Percentiles rank a stretch among this genome's conserved stretches.
Conservation (phyloP, 108 stramenopile genomes). For the Skeletonema potamos region DNA sequence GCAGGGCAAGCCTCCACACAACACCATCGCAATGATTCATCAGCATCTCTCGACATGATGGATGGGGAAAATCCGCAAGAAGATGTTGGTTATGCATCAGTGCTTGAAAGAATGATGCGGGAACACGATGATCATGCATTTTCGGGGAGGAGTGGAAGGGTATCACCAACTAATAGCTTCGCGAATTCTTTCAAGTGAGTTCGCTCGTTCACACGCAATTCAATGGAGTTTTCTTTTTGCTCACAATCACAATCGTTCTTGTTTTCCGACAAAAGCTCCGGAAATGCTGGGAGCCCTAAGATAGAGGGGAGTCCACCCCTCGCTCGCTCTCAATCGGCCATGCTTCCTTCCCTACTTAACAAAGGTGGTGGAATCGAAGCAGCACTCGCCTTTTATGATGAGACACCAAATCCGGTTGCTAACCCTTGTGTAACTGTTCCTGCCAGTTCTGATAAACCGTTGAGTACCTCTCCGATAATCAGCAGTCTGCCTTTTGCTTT, state of each 20-base stretch:
- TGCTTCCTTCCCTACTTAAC: background rate
- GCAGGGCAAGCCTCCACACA: background rate
- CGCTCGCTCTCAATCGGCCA: conserved; percentile 14
- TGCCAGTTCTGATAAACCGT: conserved; percentile 4
- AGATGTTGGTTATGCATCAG: background rate
- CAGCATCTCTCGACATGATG: conserved; percentile 1
- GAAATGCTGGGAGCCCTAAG: background rate
- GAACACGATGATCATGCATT: conserved; percentile 22
- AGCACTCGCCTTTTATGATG: conserved; percentile 33
- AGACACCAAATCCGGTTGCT: background rate
- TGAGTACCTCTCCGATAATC: conserved; percentile 22
- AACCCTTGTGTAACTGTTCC: background rate
- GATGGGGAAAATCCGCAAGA: conserved; percentile 7
- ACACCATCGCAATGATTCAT: background rate
- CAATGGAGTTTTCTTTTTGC: background rate
- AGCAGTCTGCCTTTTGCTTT: conserved; percentile 26
- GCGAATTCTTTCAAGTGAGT: conserved; percentile 22
- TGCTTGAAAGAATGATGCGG: conserved; percentile 22
- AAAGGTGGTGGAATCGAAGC: conserved; percentile 39
- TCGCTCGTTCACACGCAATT: background rate
- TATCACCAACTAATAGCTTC: conserved; percentile 3
- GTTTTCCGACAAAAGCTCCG: background rate
- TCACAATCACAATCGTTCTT: background rate
- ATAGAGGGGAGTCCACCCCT: conserved; percentile 13
- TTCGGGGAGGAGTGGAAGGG: conserved; percentile 2